Evolutionary conservation across 805 yeast genomes (phyloP), one percentile per base, ranked within the genome.

Genomic region (Metschnikowia cubensis): DNA sequence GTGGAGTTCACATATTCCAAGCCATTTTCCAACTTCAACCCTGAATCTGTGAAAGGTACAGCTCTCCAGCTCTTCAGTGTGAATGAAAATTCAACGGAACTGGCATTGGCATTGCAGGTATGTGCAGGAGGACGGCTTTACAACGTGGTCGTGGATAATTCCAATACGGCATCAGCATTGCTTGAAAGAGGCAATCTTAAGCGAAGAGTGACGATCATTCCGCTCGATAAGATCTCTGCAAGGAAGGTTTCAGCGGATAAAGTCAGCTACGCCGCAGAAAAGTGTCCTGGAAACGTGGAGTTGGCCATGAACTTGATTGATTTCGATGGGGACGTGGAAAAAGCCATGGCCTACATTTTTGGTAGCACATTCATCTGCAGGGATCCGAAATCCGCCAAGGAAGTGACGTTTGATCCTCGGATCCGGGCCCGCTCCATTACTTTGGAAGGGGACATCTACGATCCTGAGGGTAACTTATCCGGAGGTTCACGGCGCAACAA

Each of bases 391-490:
- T 83, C 96, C 0, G 98, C 99, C 0, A 86, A 91, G 58, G 74
- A 76, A 43, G 86, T 94, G n/a, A 89, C 97, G 0, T 89, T 90
- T 64, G 83, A 91, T 64, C 94, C 92, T 0, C 78, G 81, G 48
- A 83, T 92, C 14, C 77, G 89, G 54, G 76, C 91, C 0, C 83
- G 90, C 59, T 84, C 95, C 31, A 89, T 95, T 14, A 94, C 99
- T 0, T 65, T 87, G 33, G 91, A 90, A 48, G 99, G 99, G 46
- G 99, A 94, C 65, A 79, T 85, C 10, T 94, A 91, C 68, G 99
- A 94, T 63, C 99, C 99, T 0, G 89, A 86, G 57, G 99, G 99
- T 14, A 88, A 96, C 6, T 73, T 94, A 25, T 87, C 97, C 1
- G 99, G 99, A 43, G 98, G 98, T n/a, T 84, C 95, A 18, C 77